phyloP scores from a whole-genome alignment of 805 yeast species.

The Wilhelminamyces savonicus region DNA sequence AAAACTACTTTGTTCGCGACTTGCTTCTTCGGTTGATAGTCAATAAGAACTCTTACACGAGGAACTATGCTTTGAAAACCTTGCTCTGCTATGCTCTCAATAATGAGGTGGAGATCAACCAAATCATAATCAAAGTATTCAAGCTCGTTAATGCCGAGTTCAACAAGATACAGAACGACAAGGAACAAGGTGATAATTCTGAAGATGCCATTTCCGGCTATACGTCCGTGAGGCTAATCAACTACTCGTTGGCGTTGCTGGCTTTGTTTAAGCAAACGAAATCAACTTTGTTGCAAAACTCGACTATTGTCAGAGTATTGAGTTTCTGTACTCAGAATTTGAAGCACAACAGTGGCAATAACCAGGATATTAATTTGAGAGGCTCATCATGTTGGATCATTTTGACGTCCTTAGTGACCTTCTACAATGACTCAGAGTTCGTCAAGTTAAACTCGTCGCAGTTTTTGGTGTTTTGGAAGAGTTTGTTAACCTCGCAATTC shows the following conservation, averaged over 20 bases:
- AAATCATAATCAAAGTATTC: constrained; percentile 25
- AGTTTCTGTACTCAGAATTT: constrained; percentile 41
- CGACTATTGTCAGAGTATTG: constrained; percentile 34
- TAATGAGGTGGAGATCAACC: constrained; percentile 30
- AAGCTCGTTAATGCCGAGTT: constrained; percentile 23
- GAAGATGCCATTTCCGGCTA: constrained; percentile 14
- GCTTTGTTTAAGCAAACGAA: constrained; percentile 31
- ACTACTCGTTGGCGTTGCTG: constrained; percentile 31
- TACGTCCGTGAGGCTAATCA: constrained; percentile 17
- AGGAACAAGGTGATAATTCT: constrained; percentile 2
- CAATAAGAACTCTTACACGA: constrained; percentile 26
- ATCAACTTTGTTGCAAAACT: constrained; percentile 27
- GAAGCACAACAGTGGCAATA: constrained; percentile 26
- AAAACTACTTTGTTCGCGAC: constrained; percentile 21
- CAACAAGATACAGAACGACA: constrained; percentile 8
- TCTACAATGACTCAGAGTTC: constrained; percentile 35
- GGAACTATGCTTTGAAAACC: constrained; percentile 29
- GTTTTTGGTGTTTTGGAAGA: constrained; percentile 38
- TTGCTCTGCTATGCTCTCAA: constrained; percentile 22
- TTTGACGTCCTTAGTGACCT: constrained; percentile 33
- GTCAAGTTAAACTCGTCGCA: constrained; percentile 39
- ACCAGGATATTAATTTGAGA: constrained; percentile 14
- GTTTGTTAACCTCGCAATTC: constrained; percentile 36
- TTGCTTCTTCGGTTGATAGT: constrained; percentile 24
- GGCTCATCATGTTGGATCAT: constrained; percentile 36